Percentiles rank a stretch among this genome's conserved stretches.
These are phyloP conservation scores for Coix lacrymajobi DNA, from an alignment of 176 grass and related monocot species.

Conservation along the genomic window DNA sequence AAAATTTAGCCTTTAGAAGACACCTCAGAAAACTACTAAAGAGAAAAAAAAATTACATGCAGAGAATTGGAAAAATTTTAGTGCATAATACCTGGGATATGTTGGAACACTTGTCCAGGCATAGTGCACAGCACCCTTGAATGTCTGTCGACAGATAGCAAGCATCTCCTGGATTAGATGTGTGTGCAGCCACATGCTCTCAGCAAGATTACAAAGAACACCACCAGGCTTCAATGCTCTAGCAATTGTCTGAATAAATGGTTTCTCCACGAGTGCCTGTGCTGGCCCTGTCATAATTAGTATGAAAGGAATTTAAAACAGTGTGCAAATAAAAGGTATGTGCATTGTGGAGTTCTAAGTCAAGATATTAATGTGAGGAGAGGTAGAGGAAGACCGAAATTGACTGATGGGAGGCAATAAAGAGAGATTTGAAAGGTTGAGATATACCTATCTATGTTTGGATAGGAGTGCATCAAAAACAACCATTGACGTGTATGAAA, in stretches of 20 bases:
- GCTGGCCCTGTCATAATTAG: constrained; percentile 57
- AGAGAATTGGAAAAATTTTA: not conserved
- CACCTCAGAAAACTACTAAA: not conserved
- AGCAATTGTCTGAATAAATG: constrained; percentile 79
- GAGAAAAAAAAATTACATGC: not conserved
- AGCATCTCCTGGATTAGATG: constrained; percentile 97
- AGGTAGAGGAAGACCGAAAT: too few species aligned
- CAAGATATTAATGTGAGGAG: too few species aligned
- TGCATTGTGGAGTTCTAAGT: too few species aligned
- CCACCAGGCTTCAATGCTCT: constrained; percentile 81
- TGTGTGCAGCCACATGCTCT: constrained; percentile 91
- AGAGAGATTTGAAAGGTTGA: too few species aligned
- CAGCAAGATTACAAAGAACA: constrained; percentile 87
- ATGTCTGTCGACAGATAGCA: constrained; percentile 55
- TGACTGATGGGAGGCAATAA: too few species aligned
- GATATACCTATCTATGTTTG: too few species aligned
- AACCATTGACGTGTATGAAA: too few species aligned
- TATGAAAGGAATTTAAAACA: not conserved
- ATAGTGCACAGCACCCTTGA: constrained; percentile 77
- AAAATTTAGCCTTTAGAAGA: not conserved
- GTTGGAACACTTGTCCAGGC: constrained; percentile 87
- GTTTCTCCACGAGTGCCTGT: constrained; percentile 86
- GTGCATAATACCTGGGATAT: constrained; percentile 61
- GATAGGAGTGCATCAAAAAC: too few species aligned
- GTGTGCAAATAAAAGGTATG: not conserved